Percentiles rank a stretch among this genome's conserved stretches.
Conservation (phyloP, 192 early-diverging fungal genomes). For the Diversispora eburnea region DNA sequence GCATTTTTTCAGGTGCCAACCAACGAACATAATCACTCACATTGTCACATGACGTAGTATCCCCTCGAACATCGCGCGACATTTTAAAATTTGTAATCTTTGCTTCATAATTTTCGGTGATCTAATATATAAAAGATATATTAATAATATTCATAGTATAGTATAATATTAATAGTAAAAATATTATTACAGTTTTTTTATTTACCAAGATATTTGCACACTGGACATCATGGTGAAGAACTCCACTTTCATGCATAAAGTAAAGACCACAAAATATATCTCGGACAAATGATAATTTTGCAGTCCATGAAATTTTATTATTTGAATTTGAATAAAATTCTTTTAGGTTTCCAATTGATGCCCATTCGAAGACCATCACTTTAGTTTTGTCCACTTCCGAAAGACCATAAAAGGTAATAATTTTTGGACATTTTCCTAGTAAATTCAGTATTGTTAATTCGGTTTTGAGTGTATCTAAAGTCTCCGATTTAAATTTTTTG, state of each 20-base stretch:
- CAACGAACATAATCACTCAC: background rate
- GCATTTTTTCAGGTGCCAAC: background rate
- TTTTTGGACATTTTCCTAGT: background rate
- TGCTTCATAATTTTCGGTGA: background rate
- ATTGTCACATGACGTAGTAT: background rate
- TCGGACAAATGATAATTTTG: background rate
- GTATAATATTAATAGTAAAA: background rate
- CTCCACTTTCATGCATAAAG: background rate
- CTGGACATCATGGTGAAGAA: background rate
- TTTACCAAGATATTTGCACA: background rate
- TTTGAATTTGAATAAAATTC: background rate
- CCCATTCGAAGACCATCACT: conserved; percentile 1
- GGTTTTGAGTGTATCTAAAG: background rate
- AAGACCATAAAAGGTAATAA: conserved; percentile 1
- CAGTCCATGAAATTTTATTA: background rate
- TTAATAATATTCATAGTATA: background rate
- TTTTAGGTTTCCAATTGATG: background rate
- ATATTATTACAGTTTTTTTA: background rate
- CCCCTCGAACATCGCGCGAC: background rate
- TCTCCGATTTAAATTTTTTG: background rate
- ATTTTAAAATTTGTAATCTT: background rate
- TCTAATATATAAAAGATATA: background rate
- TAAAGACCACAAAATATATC: background rate
- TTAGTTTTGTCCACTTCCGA: background rate
- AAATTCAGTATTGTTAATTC: background rate